A percentile compares a stretch with the other conserved stretches of the same genome.
Conservation (phyloP, 2,329 filamentous ascomycete genomes). For the Fusarium sp. region DNA sequence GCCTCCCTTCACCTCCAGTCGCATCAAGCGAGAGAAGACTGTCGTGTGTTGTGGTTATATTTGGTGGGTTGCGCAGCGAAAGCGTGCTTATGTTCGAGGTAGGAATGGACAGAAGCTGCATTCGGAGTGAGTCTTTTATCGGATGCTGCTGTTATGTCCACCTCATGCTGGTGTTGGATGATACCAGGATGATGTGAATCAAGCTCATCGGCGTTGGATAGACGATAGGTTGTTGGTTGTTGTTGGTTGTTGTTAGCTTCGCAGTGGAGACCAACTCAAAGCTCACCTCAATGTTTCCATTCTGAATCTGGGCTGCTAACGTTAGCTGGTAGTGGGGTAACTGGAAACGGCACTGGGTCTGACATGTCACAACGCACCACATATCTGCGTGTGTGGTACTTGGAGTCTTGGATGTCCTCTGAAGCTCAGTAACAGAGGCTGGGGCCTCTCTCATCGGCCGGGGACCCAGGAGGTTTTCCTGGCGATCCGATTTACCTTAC, state of each 20-base stretch:
- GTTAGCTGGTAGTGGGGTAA: conserved; percentile 37
- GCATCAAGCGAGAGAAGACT: conserved; percentile 26
- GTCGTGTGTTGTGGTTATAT: conserved; percentile 5
- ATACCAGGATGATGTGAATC: conserved; percentile 29
- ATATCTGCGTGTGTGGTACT: conserved; percentile 40
- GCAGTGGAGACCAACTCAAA: conserved; percentile 21
- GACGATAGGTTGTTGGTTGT: conserved; percentile 18
- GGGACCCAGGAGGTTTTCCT: conserved; percentile 47
- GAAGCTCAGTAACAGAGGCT: conserved; percentile 45
- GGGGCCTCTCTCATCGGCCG: conserved; percentile 44
- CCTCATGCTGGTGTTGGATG: conserved; percentile 1
- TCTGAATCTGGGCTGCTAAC: conserved; percentile 19
- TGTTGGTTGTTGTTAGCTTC: conserved; percentile 8
- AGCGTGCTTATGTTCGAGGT: conserved; percentile 1
- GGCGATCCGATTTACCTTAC: conserved; percentile 44
- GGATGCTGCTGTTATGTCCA: conserved; percentile 1
- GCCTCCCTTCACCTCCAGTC: conserved; percentile 18
- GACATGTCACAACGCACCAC: conserved; percentile 43
- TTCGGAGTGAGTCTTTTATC: conserved; percentile 3
- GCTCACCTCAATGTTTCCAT: conserved; percentile 17
- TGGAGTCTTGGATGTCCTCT: conserved; percentile 22
- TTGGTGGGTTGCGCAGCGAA: conserved; percentile 38
- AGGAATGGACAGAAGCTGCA: conserved; percentile 33
- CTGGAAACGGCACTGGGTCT: conserved; percentile 15
- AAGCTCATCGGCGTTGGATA: conserved; percentile 34